Conservation (phyloP, 2,329 filamentous ascomycete species). For the Neonectria neomacrospora region DNA sequence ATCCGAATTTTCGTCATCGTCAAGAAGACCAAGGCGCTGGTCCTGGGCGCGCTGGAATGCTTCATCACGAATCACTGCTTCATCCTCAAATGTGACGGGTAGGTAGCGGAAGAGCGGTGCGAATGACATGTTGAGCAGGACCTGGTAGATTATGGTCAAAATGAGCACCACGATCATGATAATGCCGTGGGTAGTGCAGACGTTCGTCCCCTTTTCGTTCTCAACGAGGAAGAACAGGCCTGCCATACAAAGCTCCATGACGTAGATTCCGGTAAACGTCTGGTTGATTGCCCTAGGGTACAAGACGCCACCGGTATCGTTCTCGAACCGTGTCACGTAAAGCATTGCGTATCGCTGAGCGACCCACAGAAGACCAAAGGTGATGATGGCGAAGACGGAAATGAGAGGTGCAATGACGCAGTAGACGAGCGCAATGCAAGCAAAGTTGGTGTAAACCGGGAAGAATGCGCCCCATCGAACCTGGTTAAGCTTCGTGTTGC, state of each 20-base stretch:
- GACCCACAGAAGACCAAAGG: conserved; percentile 90
- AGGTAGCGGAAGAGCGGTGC: conserved; percentile 87
- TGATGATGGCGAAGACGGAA: conserved; percentile 91
- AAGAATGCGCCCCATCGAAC: conserved; percentile 95
- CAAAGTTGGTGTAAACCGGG: conserved; percentile 95
- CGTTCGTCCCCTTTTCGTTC: conserved; percentile 62
- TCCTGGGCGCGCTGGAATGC: conserved; percentile 86
- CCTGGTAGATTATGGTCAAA: conserved; percentile 81
- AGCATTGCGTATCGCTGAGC: conserved; percentile 97
- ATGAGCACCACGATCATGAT: conserved; percentile 81
- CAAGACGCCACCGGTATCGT: conserved; percentile 91
- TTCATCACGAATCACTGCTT: conserved; percentile 89
- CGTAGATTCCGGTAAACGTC: conserved; percentile 92
- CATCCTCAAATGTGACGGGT: conserved; percentile 94
- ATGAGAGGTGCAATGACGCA: conserved; percentile 90
- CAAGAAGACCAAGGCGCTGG: conserved; percentile 70
- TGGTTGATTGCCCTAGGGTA: conserved; percentile 96
- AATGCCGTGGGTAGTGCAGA: conserved; percentile 81
- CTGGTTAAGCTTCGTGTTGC: conserved; percentile 80
- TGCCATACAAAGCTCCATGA: conserved; percentile 91
- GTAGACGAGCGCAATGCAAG: conserved; percentile 91
- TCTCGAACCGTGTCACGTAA: conserved; percentile 89
- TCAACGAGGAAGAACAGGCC: conserved; percentile 86
- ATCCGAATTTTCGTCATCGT: conserved; percentile 62
- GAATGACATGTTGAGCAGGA: conserved; percentile 84